A percentile compares a stretch with the other conserved stretches of the same genome.
phyloP scores from a whole-genome alignment of 495 filamentous ascomycete species.

The Hapsidospora chrysogenum region DNA sequence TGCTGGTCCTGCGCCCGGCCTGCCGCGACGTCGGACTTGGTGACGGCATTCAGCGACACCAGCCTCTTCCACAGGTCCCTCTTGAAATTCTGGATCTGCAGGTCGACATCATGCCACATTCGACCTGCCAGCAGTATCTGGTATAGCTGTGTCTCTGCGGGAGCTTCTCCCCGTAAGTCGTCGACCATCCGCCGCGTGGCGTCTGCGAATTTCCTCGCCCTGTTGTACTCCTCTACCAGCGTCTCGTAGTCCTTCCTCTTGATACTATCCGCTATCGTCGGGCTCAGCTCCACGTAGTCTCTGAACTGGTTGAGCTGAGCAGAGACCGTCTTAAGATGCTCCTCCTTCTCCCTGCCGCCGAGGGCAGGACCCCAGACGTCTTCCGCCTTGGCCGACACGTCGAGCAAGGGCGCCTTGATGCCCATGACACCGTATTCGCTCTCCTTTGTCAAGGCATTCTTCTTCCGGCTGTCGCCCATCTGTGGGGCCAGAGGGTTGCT shows the following conservation, averaged over 20 bases:
- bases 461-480: conserved; percentile 39
- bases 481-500: conserved; percentile 16
- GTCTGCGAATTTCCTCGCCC: conserved; percentile 57
- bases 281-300: conserved; percentile 63
- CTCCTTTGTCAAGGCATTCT: conserved; percentile 84
- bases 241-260: conserved; percentile 78
- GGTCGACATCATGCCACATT: conserved; percentile 87
- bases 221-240: conserved; percentile 70
- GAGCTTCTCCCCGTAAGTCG: conserved; percentile 33
- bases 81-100: conserved; percentile 73
- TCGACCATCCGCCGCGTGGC: conserved; percentile 48
- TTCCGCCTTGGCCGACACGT: conserved; percentile 83
- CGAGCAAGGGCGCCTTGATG: conserved; percentile 71
- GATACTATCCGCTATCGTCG: conserved; percentile 65
- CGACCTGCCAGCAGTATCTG: conserved; percentile 74
- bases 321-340: conserved; percentile 59
- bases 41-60: conserved; percentile 32
- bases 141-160: conserved; percentile 56
- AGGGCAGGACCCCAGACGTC: conserved; percentile 94
- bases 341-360: conserved; percentile 82
- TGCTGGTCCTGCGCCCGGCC: conserved; percentile 55
- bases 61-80: conserved; percentile 73
- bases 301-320: conserved; percentile 59
- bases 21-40: conserved; percentile 22
- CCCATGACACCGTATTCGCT: conserved; percentile 87